Evolutionary conservation across 331 rosid species (phyloP), one percentile per base, ranked within the genome.

Genomic region (Dryas integrifolia): DNA sequence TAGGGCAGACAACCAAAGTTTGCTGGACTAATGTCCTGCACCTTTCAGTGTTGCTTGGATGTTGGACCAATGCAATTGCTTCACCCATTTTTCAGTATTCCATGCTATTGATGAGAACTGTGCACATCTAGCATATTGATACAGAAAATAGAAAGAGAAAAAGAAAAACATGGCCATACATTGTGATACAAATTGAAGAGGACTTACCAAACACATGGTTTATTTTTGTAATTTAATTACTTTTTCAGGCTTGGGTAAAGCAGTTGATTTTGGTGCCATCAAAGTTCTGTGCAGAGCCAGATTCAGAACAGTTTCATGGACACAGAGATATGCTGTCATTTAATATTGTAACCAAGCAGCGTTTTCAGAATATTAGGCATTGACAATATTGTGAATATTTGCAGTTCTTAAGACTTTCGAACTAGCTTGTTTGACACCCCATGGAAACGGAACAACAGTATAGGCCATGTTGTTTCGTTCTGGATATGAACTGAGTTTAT

Each of bases 1-100:
- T 51, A 6, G 51, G 16, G 74, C 64, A 35, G 16, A 63, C 64
- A 35, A 69, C 63, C 52, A 56, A 35, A 69, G 30, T 38, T 69
- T 69, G 9, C 30, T 43, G 5, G 73, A 38, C 2, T 0, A 39
- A 61, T 41, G 39, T 61, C 15, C 4, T 0, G 9, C 1, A 13
- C 21, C 4, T 56, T 0, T 56, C 1, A 35, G 5, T 57, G 61
- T 24, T 58, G 9, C 43, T 58, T 12, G 67, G 44, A 8, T 61
- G 3, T 9, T 61, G 14, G 14, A 15, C 48, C 14, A 61, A 61
- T 2, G 46, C 41, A 40, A 3, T 5, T 67, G 59, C 30, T 35
- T 67, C 10, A 5, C 59, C 59, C 26, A 1, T 51, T 8, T 13
- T 48, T 39, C 5, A 51, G 7, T 15, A 15, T 58, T 51, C 38